phyloP scores from a whole-genome alignment of 2,329 filamentous ascomycete species.

The Colletotrichum sp. region DNA sequence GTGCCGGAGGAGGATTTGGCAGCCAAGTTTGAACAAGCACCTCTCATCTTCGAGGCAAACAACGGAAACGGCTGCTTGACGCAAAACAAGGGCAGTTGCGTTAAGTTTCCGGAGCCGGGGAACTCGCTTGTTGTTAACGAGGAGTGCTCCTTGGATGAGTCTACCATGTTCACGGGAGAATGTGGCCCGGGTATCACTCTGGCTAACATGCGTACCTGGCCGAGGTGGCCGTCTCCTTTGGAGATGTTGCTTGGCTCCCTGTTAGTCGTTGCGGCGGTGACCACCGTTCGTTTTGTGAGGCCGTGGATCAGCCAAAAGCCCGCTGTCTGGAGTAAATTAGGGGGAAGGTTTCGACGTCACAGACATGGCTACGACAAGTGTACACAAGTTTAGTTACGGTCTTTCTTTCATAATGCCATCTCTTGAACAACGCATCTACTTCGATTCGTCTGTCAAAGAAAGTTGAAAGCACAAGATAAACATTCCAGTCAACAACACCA shows the following conservation, averaged over 20 bases:
- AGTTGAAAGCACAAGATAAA: neutral
- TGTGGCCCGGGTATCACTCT: neutral
- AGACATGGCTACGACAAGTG: neutral
- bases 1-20: neutral
- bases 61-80: neutral
- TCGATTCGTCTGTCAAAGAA: neutral
- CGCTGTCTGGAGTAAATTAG: neutral
- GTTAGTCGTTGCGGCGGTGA: neutral
- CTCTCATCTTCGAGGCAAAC: neutral
- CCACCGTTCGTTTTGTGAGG: neutral
- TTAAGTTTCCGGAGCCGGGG: neutral
- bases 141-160: neutral
- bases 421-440: fast-evolving
- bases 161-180: neutral
- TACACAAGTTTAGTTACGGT: neutral
- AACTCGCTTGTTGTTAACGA: neutral
- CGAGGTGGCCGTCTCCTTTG: neutral
- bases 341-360: neutral
- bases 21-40: neutral
- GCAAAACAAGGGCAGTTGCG: neutral
- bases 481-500: neutral
- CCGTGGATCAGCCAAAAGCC: neutral
- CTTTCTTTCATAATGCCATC: neutral
- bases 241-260: neutral
- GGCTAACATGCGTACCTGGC: neutral